These are phyloP conservation scores for Fusarium foetens DNA, from an alignment of 2,329 filamentous ascomycete genomes.

Conservation along the genomic window DNA sequence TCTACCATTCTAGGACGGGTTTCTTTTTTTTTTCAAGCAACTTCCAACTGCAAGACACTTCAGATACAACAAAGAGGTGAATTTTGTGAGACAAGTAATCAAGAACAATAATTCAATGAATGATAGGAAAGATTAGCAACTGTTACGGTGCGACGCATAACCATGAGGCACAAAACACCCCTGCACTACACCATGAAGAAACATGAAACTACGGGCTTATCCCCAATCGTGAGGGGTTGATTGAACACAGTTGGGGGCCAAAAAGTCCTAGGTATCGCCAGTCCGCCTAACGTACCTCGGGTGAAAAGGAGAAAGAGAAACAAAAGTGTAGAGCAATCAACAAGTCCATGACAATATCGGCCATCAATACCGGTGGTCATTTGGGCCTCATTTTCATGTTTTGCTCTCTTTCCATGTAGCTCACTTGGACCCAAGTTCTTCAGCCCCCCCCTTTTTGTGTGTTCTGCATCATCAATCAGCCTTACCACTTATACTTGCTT, in stretches of 20 bases:
- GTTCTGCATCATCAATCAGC: background rate
- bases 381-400: background rate
- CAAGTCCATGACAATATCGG: background rate
- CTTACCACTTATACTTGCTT: background rate
- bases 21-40: background rate
- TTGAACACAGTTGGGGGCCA: background rate
- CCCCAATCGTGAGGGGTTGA: background rate
- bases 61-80: background rate
- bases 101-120: background rate
- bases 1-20: background rate
- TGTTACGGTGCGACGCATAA: background rate
- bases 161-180: background rate
- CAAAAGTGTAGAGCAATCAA: background rate
- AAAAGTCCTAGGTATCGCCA: constrained; percentile 1
- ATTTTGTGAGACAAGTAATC: background rate
- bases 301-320: background rate
- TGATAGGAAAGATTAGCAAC: background rate
- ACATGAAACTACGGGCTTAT: background rate
- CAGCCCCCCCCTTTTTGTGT: too few relatives aligned
- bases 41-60: background rate
- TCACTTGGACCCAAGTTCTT: background rate
- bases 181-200: background rate
- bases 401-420: background rate
- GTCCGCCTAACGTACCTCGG: background rate
- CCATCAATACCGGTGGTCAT: background rate